phyloP scores from a whole-genome alignment of 352 stramenopile species.

The Phytopythium aichiense region DNA sequence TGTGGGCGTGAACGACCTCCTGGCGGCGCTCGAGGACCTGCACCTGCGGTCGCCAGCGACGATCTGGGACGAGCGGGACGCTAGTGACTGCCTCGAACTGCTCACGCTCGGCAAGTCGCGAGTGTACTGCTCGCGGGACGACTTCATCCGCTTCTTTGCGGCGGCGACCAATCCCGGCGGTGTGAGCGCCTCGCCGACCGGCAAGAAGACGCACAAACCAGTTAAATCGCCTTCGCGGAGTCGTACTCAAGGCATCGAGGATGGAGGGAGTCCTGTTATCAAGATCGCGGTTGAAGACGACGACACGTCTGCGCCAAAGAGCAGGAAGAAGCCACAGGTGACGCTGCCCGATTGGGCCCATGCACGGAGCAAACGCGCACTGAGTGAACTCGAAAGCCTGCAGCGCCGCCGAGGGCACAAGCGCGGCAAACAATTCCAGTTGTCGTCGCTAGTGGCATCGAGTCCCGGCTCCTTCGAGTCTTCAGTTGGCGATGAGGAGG shows the following conservation, averaged over 20 bases:
- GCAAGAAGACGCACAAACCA: not conserved
- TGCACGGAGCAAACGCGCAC: conserved; percentile 57
- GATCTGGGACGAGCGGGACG: conserved; percentile 41
- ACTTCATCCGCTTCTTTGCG: conserved; percentile 51
- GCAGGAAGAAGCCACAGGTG: conserved; percentile 22
- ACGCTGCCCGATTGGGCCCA: conserved; percentile 57
- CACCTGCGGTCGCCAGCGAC: conserved; percentile 13
- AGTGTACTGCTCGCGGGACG: conserved; percentile 45
- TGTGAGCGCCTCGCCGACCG: not conserved
- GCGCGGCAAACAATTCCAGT: not conserved
- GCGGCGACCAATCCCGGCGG: not conserved
- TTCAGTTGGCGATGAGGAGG: not conserved
- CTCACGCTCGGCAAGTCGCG: conserved; percentile 37
- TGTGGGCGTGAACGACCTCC: conserved; percentile 47
- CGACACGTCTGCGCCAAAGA: not conserved
- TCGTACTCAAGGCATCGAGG: not conserved
- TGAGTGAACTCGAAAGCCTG: conserved; percentile 48
- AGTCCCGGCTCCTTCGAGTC: conserved; percentile 4
- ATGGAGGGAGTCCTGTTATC: not conserved
- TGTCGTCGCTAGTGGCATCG: not conserved
- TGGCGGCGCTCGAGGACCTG: conserved; percentile 45
- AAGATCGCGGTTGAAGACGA: not conserved
- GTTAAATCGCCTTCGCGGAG: not conserved
- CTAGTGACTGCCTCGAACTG: conserved; percentile 34
- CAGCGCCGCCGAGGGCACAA: conserved; percentile 14